Conservation (phyloP, 2,329 filamentous ascomycete species). For the Madurella fahalii region DNA sequence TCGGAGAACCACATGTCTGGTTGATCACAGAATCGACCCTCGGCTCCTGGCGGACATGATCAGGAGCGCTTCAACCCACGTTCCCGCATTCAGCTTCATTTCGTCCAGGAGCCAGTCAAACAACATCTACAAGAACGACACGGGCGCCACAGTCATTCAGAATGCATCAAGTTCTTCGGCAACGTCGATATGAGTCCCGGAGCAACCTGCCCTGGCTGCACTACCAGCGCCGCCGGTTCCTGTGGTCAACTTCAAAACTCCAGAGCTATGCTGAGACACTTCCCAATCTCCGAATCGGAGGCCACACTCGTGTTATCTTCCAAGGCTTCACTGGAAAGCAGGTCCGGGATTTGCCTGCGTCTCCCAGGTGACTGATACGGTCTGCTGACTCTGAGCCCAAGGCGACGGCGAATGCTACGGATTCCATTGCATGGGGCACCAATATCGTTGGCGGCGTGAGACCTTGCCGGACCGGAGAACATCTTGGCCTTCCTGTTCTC, state of each 20-base stretch:
- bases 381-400: conserved; percentile 31
- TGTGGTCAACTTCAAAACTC: conserved; percentile 21
- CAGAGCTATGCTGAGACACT: conserved; percentile 33
- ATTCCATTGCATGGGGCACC: conserved; percentile 73
- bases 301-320: conserved; percentile 39
- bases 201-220: not conserved
- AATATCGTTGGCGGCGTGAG: conserved; percentile 76
- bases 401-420: conserved; percentile 71
- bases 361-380: not conserved
- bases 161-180: conserved; percentile 6
- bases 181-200: conserved; percentile 1
- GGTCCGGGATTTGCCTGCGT: conserved; percentile 18
- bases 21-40: not conserved
- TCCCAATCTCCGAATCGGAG: conserved; percentile 36
- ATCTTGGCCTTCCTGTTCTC: conserved; percentile 68
- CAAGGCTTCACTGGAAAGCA: conserved; percentile 40
- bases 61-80: not conserved
- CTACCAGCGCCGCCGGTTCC: conserved; percentile 13
- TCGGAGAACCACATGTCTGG: not conserved
- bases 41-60: conserved; percentile 4
- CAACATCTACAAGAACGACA: not conserved
- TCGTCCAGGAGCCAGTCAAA: not conserved
- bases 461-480: conserved; percentile 64
- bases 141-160: not conserved
- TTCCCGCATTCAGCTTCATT: not conserved